phyloP scores from a whole-genome alignment of 805 yeast genomes.

The Candida silvicultrix region DNA sequence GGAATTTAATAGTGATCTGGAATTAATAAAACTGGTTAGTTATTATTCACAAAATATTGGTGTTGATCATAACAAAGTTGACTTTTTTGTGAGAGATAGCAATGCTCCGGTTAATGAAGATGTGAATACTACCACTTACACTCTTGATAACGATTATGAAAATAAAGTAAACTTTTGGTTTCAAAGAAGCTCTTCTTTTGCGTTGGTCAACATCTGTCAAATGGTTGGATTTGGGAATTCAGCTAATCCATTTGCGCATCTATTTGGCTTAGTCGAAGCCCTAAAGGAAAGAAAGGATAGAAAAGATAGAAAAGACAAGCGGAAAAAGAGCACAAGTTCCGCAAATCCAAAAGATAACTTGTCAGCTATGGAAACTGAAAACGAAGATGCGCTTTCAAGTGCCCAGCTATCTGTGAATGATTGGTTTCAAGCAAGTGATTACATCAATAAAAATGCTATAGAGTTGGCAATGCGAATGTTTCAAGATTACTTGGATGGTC shows the following conservation, averaged over 20 bases:
- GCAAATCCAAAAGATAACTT: constrained; percentile 4
- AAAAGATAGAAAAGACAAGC: constrained; percentile 55
- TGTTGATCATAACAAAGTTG: constrained; percentile 53
- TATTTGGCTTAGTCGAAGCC: constrained; percentile 68
- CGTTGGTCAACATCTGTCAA: constrained; percentile 22
- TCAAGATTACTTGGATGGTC: constrained; percentile 62
- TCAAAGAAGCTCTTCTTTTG: constrained; percentile 70
- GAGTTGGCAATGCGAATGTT: constrained; percentile 66
- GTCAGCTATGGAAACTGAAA: constrained; percentile 3
- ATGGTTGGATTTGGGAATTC: constrained; percentile 33
- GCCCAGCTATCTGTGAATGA: constrained; percentile 12
- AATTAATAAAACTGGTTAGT: constrained; percentile 51
- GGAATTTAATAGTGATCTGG: constrained; percentile 27
- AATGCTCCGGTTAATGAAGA: constrained; percentile 30
- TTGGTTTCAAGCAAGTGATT: constrained; percentile 56
- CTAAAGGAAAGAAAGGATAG: constrained; percentile 66
- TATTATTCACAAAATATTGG: constrained; percentile 65
- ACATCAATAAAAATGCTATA: constrained; percentile 55
- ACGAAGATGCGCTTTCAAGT: constrained; percentile 4
- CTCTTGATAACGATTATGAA: constrained; percentile 17
- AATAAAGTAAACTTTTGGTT: constrained; percentile 57
- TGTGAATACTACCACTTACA: constrained; percentile 2
- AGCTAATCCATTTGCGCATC: constrained; percentile 66
- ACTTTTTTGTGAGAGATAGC: constrained; percentile 48
- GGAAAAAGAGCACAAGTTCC: constrained; percentile 5